Percentiles rank a stretch among this genome's conserved stretches.
phyloP scores from a whole-genome alignment of 352 stramenopile species.

The Phytophthora tentaculata region DNA sequence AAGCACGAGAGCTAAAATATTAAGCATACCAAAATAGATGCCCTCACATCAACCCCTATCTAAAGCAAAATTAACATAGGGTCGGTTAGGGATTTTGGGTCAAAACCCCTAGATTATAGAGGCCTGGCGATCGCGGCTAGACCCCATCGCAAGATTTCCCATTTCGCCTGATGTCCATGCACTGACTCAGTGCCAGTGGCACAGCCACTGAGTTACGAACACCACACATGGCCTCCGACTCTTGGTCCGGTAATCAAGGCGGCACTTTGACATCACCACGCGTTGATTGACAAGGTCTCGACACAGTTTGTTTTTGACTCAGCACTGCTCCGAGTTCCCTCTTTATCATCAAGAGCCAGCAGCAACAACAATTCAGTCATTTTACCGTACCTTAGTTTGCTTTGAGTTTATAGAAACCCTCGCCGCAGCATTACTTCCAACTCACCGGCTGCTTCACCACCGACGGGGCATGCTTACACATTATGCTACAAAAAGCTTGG shows the following conservation, averaged over 20 bases:
- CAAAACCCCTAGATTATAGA: no score
- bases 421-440: slow-evolving; percentile 14
- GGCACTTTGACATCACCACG: neutral
- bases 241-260: neutral
- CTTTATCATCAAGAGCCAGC: slow-evolving; percentile 16
- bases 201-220: slow-evolving; percentile 7
- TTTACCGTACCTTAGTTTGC: slow-evolving; percentile 1
- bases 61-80: no score
- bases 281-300: slow-evolving; percentile 8
- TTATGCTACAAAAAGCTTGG: slow-evolving; percentile 16
- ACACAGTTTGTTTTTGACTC: slow-evolving; percentile 13
- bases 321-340: neutral
- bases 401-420: slow-evolving; percentile 12
- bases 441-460: slow-evolving; percentile 22
- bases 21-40: no score
- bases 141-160: slow-evolving; percentile 30
- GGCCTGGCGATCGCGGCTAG: neutral
- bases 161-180: slow-evolving; percentile 7
- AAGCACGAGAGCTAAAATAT: no score
- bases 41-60: no score
- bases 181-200: no score
- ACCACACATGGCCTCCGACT: slow-evolving; percentile 26
- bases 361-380: neutral
- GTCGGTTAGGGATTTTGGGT: no score
- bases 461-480: slow-evolving; percentile 14